A percentile compares a stretch with the other conserved stretches of the same genome.
Conservation (phyloP, 2,329 filamentous ascomycete genomes). For the Penicillium sp. region DNA sequence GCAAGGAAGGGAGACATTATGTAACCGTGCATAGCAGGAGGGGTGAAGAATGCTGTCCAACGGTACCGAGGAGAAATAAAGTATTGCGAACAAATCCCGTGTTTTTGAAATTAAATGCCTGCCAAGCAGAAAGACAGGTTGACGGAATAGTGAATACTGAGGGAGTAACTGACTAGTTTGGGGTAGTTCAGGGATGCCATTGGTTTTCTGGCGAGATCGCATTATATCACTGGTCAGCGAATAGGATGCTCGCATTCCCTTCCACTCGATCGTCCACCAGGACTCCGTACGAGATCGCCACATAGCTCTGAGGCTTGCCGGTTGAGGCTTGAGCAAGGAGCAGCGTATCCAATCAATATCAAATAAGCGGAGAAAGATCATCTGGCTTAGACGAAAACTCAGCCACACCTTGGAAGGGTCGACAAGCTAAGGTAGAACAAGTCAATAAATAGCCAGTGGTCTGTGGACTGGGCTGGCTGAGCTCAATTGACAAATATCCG, state of each 20-base stretch:
- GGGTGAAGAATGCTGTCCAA: too few species aligned
- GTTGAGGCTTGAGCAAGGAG: background rate
- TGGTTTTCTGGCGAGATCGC: too few species aligned
- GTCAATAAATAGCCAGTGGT: background rate
- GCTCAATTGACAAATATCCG: slow-evolving; percentile 4
- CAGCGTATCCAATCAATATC: background rate
- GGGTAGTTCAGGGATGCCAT: too few species aligned
- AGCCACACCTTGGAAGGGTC: background rate
- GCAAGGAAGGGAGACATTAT: too few species aligned
- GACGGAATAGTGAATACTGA: too few species aligned
- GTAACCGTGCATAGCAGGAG: too few species aligned
- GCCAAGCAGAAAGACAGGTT: background rate
- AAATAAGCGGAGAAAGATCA: background rate
- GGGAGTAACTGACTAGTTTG: too few species aligned
- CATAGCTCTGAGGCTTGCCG: too few species aligned
- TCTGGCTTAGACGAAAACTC: background rate
- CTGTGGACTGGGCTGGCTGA: slow-evolving; percentile 6
- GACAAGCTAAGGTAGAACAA: background rate
- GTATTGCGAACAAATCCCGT: background rate
- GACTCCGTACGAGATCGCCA: slow-evolving; percentile 1
- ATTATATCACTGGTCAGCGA: too few species aligned
- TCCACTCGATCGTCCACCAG: background rate
- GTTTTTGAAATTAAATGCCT: background rate
- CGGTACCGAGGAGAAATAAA: too few species aligned
- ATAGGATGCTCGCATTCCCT: background rate